Conservation (phyloP, 495 filamentous ascomycete species). For the Chaetomium cochliodes region DNA sequence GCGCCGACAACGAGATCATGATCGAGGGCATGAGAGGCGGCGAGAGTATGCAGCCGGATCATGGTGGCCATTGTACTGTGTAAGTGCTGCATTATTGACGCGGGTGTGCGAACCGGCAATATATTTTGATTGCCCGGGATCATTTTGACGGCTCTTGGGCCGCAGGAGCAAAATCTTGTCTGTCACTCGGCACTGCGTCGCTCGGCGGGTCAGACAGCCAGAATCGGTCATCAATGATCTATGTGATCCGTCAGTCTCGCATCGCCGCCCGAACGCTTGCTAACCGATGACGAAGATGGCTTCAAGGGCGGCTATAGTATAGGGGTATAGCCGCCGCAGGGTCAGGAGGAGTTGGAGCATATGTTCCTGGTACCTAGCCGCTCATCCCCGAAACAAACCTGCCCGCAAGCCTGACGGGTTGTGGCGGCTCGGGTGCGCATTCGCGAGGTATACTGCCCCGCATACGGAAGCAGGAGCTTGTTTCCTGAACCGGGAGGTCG, state of each 20-base stretch:
- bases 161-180: background rate
- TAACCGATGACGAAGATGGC: background rate
- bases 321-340: conserved; percentile 3
- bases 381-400: background rate
- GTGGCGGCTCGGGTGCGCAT: conserved; percentile 8
- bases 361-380: background rate
- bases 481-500: conserved; percentile 19
- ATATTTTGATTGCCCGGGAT: conserved; percentile 9
- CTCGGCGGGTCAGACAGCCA: background rate
- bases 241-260: background rate
- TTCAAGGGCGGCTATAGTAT: background rate
- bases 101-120: conserved; percentile 14
- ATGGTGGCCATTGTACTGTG: background rate
- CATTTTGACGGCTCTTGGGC: background rate
- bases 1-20: background rate
- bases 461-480: conserved; percentile 19
- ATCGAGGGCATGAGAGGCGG: background rate
- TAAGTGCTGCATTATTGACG: background rate
- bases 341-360: background rate
- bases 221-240: background rate
- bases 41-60: background rate
- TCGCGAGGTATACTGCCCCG: conserved; percentile 8
- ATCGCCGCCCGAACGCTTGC: background rate
- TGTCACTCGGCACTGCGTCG: background rate
- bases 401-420: background rate